Percentiles rank a stretch among this genome's conserved stretches.
phyloP scores from a whole-genome alignment of 768 basidiomycete genomes.

The Serendipita sp. region DNA sequence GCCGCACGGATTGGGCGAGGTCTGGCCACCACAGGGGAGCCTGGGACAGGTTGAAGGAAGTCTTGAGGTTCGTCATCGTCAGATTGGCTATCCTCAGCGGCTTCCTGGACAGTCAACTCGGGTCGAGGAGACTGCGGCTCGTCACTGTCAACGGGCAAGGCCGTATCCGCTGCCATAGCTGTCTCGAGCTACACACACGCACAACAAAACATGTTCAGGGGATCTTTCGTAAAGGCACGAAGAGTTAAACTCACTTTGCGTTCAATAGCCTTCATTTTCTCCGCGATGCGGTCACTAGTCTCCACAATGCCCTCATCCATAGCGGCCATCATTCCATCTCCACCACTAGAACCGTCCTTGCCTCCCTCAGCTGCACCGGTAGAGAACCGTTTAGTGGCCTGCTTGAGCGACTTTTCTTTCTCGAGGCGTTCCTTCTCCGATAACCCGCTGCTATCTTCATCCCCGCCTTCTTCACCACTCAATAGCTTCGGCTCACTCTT shows the following conservation, averaged over 20 bases:
- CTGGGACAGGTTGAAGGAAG: not conserved
- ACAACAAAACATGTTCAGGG: constrained; percentile 8
- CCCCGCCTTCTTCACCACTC: constrained; percentile 41
- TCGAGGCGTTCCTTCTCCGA: constrained; percentile 23
- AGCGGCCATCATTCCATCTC: constrained; percentile 67
- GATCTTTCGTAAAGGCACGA: not conserved
- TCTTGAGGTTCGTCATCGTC: not conserved
- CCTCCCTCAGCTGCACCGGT: constrained; percentile 22
- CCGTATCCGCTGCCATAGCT: constrained; percentile 46
- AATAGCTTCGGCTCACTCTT: constrained; percentile 24
- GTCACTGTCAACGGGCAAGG: not conserved
- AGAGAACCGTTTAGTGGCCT: constrained; percentile 55
- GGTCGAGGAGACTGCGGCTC: constrained; percentile 3
- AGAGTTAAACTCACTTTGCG: constrained; percentile 49
- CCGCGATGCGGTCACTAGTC: constrained; percentile 74
- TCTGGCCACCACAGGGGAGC: not conserved
- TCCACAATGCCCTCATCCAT: constrained; percentile 74
- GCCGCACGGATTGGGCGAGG: constrained; percentile 5
- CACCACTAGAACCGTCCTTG: constrained; percentile 36
- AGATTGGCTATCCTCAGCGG: not conserved
- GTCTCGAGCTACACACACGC: constrained; percentile 47
- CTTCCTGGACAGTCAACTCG: not conserved
- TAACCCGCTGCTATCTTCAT: constrained; percentile 26
- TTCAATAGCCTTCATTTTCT: constrained; percentile 80
- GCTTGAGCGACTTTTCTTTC: constrained; percentile 9